These are phyloP conservation scores for Cladosporium sp. DNA, from an alignment of 2,329 filamentous ascomycete species.

Conservation along the genomic window DNA sequence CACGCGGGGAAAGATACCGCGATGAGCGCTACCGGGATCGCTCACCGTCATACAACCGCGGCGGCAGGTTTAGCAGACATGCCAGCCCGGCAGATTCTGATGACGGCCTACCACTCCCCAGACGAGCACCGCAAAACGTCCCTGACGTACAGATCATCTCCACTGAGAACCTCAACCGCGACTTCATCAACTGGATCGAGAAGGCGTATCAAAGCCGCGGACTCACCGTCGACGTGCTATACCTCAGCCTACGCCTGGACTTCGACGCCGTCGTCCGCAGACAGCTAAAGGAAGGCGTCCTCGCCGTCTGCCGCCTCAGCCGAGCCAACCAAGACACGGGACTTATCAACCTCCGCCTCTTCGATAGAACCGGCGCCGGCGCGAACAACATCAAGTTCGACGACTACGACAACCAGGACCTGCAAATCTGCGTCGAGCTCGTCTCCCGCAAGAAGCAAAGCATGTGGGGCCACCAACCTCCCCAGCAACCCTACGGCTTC, in stretches of 20 bases:
- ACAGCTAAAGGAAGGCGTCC: constrained; percentile 83
- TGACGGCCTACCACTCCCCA: constrained; percentile 65
- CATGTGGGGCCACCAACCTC: constrained; percentile 28
- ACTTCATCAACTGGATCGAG: constrained; percentile 82
- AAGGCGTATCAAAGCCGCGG: constrained; percentile 67
- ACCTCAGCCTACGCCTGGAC: constrained; percentile 70
- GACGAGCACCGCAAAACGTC: constrained; percentile 68
- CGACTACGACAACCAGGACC: constrained; percentile 80
- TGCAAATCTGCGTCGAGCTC: constrained; percentile 73
- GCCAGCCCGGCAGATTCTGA: constrained; percentile 59
- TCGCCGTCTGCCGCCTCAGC: constrained; percentile 76
- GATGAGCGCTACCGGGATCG: constrained; percentile 31
- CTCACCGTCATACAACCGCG: constrained; percentile 40
- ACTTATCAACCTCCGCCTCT: constrained; percentile 78
- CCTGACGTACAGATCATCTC: constrained; percentile 88
- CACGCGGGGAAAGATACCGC: constrained; percentile 17
- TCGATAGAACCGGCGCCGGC: constrained; percentile 69
- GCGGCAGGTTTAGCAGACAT: constrained; percentile 27
- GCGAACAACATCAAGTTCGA: constrained; percentile 75
- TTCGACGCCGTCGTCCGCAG: constrained; percentile 76
- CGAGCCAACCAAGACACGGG: constrained; percentile 62
- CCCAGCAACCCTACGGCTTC: constrained; percentile 31
- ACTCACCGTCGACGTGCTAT: constrained; percentile 73
- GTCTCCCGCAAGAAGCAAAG: constrained; percentile 66
- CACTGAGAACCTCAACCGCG: constrained; percentile 64